Evolutionary conservation across 495 filamentous ascomycete species (phyloP), one percentile per base, ranked within the genome.

Genomic region (Xylaria bambusicola): DNA sequence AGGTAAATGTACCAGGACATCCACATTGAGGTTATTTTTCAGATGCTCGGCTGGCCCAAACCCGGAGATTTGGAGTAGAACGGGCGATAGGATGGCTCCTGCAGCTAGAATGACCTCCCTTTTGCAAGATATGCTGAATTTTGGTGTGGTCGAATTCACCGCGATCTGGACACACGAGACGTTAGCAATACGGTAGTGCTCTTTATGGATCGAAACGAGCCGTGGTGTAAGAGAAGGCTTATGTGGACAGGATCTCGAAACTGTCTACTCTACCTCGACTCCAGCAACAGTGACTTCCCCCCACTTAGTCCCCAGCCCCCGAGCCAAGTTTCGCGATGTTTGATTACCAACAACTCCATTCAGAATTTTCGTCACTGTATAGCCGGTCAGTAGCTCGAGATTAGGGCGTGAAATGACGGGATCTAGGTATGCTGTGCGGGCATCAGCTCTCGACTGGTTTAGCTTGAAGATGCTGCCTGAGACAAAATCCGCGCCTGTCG

Each of bases 1-100:
- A 2, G 74, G 74, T 2, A 77, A 56, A 50, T 75, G 57, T 8
- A 71, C 53, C 1, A 62, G 45, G 18, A 72, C 61, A 6, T 71
- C 55, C 17, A 78, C 69, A 26, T 61, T 64, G 49, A 69, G 53
- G 33, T 31, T 58, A 8, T n/a, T n/a, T n/a, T 52, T 48, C 29
- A 78, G 64, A 46, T 74, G 51, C 8, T 57, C 42, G 20, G 52
- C 58, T 7, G 72, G 71, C 0, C 84, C 83, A 52, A 86, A 76
- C 0, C 84, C 84, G 27, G 82, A 85, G 1, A 85, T 70, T 62
- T 85, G 79, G 5, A 86, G 73, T n/a, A 85, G 62, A 52, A 85
- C 76, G 0, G 81, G 80, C 0, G 80, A 74, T 35, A 77, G 69
- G 46, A 84, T 61, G n/a, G 75, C 68, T 10, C 83, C 83, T n/a